Evolutionary conservation across 805 yeast genomes (phyloP), one percentile per base, ranked within the genome.

Genomic region (Debaryomyces prosopidis): DNA sequence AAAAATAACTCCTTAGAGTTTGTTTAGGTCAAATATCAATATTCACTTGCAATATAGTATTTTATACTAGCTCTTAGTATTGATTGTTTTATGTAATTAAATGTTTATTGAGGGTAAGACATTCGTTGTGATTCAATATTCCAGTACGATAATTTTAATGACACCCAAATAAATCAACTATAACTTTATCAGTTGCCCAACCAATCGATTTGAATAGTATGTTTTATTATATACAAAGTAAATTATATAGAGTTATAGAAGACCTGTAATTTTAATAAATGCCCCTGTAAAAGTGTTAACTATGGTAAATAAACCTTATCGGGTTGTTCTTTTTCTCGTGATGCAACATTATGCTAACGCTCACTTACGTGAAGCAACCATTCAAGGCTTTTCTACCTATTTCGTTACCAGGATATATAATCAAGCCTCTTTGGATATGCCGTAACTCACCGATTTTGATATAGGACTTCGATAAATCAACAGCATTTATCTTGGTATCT

Each of bases 391-490:
- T 37, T n/a, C 14, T 23, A 9, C 57, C 56, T 15, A 33, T 23
- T 4, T 14, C 33, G 43, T 57, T 56, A 18, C 47, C 59, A 2
- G 95, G 95, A 23, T 80, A 66, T 31, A 87, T 60, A 54, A 87
- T 75, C 8, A 88, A 54, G 7, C 90, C 84, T 48, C 95, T 72
- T 59, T 89, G 96, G 3, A 81, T 66, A 41, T 77, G 79, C 43
- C 84, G 64, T 3, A 82, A 48, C 3, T 73, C 62, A 0, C 83
- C 81, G 5, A 70, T 71, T 1, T 70, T 64, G 6, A 75, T 57
- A 48, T 79, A 82, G 0, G 83, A 77, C 2, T 69, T 65, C 42
- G 88, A 71, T 48, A 88, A 65, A 30, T 74, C 78, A 5, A 46
- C 51, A 1, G 88, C 75, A 1, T 78, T 74, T 15, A 81, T 71